These are phyloP conservation scores for Carallia pectinifolia DNA, from an alignment of 345 rosid species.

Conservation along the genomic window DNA sequence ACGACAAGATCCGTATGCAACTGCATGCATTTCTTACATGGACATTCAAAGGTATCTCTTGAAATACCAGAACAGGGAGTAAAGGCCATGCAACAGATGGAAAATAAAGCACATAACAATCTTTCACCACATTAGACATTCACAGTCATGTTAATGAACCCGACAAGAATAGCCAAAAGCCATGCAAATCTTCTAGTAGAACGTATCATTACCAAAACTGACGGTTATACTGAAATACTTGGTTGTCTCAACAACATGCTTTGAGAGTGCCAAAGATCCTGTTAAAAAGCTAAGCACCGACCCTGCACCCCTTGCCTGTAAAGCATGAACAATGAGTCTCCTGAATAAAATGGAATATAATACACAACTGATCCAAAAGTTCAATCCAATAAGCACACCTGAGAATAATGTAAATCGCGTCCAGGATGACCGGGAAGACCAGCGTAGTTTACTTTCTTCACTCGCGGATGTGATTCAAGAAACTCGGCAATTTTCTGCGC, in stretches of 20 bases:
- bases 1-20: no score
- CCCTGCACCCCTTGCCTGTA: constrained; percentile 94
- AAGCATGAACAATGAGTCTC: not conserved
- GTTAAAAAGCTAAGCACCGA: constrained; percentile 91
- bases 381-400: constrained; percentile 54
- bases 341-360: not conserved
- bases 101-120: no score
- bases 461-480: constrained; percentile 73
- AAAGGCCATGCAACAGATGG: no score
- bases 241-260: constrained; percentile 82
- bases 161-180: not conserved
- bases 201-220: constrained; percentile 76
- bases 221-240: constrained; percentile 93
- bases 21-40: no score
- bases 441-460: constrained; percentile 80
- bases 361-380: not conserved
- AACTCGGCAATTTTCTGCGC: constrained; percentile 87
- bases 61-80: no score
- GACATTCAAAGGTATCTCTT: no score
- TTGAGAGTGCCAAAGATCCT: constrained; percentile 83
- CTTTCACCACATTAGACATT: no score
- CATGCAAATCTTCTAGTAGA: constrained; percentile 5
- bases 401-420: constrained; percentile 78
- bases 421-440: constrained; percentile 91
- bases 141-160: no score